phyloP scores from a whole-genome alignment of 2,329 filamentous ascomycete genomes.

The Tolypocladium pustulatum region DNA sequence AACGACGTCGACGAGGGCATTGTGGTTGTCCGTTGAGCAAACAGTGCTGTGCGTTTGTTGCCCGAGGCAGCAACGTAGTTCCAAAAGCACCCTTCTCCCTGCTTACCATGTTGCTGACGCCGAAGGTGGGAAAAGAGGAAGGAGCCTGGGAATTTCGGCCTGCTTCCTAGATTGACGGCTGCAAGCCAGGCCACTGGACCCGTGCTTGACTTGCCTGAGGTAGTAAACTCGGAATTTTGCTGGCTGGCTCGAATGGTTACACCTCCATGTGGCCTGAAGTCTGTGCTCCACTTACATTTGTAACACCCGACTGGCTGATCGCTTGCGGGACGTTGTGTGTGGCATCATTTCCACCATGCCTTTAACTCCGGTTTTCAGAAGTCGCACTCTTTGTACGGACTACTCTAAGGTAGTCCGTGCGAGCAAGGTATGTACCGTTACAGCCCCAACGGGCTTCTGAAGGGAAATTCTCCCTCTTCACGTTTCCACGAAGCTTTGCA shows the following conservation, averaged over 20 bases:
- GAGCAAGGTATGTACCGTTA: too few relatives aligned
- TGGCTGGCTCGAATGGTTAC: neutral
- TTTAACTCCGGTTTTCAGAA: neutral
- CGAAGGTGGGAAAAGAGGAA: neutral
- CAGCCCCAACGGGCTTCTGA: neutral
- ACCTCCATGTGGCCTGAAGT: neutral
- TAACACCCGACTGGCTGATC: neutral
- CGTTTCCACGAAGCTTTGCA: neutral
- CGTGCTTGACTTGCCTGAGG: neutral
- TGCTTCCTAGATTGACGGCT: neutral
- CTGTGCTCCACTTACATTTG: neutral
- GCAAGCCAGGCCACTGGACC: neutral
- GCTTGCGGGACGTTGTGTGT: neutral
- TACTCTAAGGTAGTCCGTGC: too few relatives aligned
- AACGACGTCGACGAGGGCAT: neutral
- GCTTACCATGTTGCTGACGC: neutral
- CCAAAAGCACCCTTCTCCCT: neutral
- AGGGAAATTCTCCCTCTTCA: neutral
- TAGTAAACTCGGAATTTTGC: neutral
- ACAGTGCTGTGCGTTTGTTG: neutral
- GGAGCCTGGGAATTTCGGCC: neutral
- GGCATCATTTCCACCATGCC: neutral
- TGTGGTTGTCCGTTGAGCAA: neutral
- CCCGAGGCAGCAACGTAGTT: neutral
- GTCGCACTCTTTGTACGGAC: too few relatives aligned